Evolutionary conservation across 208 protist species (phyloP), one percentile per base, ranked within the genome.

Genomic region (Wallacemonas sp.): DNA sequence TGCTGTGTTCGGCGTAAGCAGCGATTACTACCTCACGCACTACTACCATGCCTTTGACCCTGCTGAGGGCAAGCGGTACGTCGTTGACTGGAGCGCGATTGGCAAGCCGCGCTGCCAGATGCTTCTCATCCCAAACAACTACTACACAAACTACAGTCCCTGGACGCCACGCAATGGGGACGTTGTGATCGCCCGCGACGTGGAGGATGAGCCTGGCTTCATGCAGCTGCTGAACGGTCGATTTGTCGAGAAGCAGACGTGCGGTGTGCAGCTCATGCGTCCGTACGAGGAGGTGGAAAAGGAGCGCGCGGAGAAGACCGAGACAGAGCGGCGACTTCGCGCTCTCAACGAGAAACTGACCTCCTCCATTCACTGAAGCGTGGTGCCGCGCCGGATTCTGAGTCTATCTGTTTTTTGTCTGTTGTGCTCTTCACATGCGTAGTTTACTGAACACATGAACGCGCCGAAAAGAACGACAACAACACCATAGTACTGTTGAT

Each of bases 1-100:
- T 56, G 74, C 65, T 48, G 57, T 79, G 11, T 80, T 77, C 49
- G 90, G 90, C 23, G 85, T 95, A 0, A 72, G 56, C 29, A 81
- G 80, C 60, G 90, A 96, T 65, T 96, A 96, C 71, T 96, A 94
- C 67, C 56, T 85, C 12, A 93, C 70, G 47, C 88, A 93, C 70
- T 80, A 91, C 72, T 92, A 93, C 61, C 27, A 86, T 12, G 87
- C 87, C 14, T 96, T 93, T 61, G 80, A 89, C 29, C 78, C 74
- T 0, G 32, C 41, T 9, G 83, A 96, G 34, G 87, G 83, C 12
- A 47, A 55, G 14, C 63, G 48, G 17, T 96, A 93, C 47, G 76
- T 92, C 0, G 58, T 96, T 1, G 88, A 96, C 69, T 91, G 87
- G 65, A 90, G 80, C 60, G 70, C 77, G n/a, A 92, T 95, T 54